These are phyloP conservation scores for Fraxinus xanthoxyloides DNA, from an alignment of 305 asterid species.

Conservation along the genomic window DNA sequence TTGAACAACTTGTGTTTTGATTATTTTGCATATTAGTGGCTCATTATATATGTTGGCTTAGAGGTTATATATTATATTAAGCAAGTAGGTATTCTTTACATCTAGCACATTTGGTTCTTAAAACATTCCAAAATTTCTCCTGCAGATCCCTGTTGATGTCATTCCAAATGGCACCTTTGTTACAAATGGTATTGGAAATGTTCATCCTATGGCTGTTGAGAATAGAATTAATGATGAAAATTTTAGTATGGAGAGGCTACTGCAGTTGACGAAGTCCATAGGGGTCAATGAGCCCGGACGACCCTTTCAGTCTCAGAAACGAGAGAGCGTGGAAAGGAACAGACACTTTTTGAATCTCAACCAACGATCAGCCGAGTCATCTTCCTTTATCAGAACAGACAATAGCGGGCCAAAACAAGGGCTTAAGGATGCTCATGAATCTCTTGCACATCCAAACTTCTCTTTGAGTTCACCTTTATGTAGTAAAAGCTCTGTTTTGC, in stretches of 20 bases:
- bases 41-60: neutral
- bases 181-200: conserved; percentile 29
- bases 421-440: conserved; percentile 51
- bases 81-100: neutral
- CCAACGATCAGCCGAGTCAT: conserved; percentile 39
- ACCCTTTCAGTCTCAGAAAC: conserved; percentile 40
- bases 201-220: conserved; percentile 33
- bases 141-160: conserved; percentile 55
- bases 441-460: conserved; percentile 54
- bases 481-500: conserved; percentile 44
- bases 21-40: neutral
- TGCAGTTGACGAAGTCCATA: conserved; percentile 47
- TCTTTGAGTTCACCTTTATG: conserved; percentile 49
- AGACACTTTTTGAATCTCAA: conserved; percentile 38
- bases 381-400: conserved; percentile 52
- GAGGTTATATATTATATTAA: neutral
- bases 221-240: conserved; percentile 38
- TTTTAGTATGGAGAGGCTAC: conserved; percentile 45
- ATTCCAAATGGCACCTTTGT: conserved; percentile 39
- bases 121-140: conserved; percentile 13
- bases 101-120: conserved; percentile 3
- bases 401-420: conserved; percentile 53
- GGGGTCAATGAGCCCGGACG: conserved; percentile 36
- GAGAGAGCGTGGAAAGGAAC: conserved; percentile 43
- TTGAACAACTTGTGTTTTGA: neutral